Evolutionary conservation across 495 filamentous ascomycete genomes (phyloP).

Genomic region (Aspergillus kassunensis): DNA sequence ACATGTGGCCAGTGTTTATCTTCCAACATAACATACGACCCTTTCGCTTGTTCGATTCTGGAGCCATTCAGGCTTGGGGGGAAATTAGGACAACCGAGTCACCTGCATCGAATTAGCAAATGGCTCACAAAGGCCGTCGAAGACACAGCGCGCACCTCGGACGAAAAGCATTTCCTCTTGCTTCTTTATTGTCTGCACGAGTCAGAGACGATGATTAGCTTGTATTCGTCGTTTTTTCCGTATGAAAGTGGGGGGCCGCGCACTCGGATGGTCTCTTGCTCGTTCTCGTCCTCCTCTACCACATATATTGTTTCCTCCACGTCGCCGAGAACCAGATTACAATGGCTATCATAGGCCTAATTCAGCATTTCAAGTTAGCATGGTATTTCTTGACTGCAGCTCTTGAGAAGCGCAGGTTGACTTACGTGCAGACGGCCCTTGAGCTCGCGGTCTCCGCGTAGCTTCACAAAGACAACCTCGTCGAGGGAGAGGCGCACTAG

Average conservation of each 20-base stretch:
- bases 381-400: neutral
- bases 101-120: constrained; percentile 47
- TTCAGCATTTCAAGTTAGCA: constrained; percentile 5
- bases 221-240: neutral
- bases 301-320: constrained; percentile 96
- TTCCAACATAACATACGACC: no score
- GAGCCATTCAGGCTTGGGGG: constrained; percentile 53
- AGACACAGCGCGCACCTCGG: constrained; percentile 65
- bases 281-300: constrained; percentile 78
- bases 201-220: constrained; percentile 12
- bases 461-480: constrained; percentile 95
- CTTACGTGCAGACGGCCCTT: constrained; percentile 90
- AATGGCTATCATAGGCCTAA: constrained; percentile 97
- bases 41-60: constrained; percentile 10
- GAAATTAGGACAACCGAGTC: constrained; percentile 97
- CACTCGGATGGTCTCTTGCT: constrained; percentile 67
- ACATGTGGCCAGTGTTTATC: no score
- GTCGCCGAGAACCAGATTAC: constrained; percentile 96
- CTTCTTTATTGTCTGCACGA: constrained; percentile 77
- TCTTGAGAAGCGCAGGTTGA: constrained; percentile 2
- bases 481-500: constrained; percentile 90
- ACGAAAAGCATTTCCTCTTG: constrained; percentile 99
- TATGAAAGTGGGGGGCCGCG: constrained; percentile 28
- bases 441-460: constrained; percentile 90
- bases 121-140: neutral